Conservation (phyloP, 2,329 filamentous ascomycete genomes). For the Gnomoniopsis sp. region DNA sequence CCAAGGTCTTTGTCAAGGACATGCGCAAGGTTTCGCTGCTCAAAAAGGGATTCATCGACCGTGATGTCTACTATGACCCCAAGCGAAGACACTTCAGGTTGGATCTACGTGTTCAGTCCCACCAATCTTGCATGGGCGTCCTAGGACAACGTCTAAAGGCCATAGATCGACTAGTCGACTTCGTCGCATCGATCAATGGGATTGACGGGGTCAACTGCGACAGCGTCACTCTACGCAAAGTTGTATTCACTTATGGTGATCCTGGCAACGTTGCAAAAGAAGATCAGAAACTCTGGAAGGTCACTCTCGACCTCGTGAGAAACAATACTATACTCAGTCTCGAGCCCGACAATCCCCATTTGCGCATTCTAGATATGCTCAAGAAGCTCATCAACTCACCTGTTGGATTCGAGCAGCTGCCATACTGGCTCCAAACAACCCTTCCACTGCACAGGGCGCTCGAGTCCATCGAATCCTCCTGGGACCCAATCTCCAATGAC, state of each 20-base stretch:
- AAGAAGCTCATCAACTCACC: conserved; percentile 54
- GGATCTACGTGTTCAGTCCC: conserved; percentile 55
- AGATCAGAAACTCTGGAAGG: conserved; percentile 40
- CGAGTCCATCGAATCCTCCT: conserved; percentile 55
- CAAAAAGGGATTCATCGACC: conserved; percentile 51
- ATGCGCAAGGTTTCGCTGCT: conserved; percentile 54
- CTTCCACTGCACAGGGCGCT: conserved; percentile 63
- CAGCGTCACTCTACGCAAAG: conserved; percentile 56
- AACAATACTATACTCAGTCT: conserved; percentile 52
- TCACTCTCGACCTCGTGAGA: conserved; percentile 55
- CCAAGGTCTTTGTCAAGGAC: conserved; percentile 51
- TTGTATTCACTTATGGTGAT: conserved; percentile 66
- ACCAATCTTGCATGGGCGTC: conserved; percentile 54
- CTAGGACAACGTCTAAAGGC: conserved; percentile 60
- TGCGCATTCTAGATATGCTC: conserved; percentile 58
- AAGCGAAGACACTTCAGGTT: conserved; percentile 61
- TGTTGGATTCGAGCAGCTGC: conserved; percentile 50
- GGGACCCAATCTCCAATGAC: conserved; percentile 39
- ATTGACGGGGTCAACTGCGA: conserved; percentile 54
- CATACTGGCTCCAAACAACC: conserved; percentile 54
- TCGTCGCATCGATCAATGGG: conserved; percentile 62
- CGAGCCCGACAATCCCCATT: conserved; percentile 63
- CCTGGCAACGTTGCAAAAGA: conserved; percentile 21
- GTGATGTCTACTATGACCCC: conserved; percentile 60
- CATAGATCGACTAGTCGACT: conserved; percentile 68